phyloP scores from a whole-genome alignment of 306 rosid genomes.

The Mucuna pruriens region DNA sequence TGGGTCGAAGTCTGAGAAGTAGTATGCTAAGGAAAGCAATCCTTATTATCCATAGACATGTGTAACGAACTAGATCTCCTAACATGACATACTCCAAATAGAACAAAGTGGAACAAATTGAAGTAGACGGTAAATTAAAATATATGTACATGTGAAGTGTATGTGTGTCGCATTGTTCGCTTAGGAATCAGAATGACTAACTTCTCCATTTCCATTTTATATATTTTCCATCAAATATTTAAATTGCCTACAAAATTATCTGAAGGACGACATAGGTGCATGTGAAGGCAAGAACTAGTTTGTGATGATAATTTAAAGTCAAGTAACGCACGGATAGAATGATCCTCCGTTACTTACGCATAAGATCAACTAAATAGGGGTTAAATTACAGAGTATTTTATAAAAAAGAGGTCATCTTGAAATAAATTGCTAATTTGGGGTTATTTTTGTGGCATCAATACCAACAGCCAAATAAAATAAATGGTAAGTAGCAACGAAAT shows the following conservation, averaged over 20 bases:
- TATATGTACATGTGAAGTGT: not conserved
- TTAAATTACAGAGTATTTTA: no score
- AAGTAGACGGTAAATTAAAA: not conserved
- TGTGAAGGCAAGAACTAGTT: not conserved
- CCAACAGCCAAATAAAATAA: not conserved
- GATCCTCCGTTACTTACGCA: not conserved
- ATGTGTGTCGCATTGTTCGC: not conserved
- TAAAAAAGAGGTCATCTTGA: no score
- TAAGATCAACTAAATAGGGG: no score
- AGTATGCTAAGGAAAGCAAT: not conserved
- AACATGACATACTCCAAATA: not conserved
- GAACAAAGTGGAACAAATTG: not conserved
- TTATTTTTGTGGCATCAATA: no score
- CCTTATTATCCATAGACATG: not conserved
- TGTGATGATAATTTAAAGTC: slow-evolving; percentile 4
- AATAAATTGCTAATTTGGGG: no score
- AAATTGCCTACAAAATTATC: not conserved
- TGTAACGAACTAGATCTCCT: not conserved
- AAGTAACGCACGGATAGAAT: not conserved
- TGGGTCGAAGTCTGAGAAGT: not conserved
- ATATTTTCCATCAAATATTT: not conserved
- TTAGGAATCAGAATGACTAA: not conserved
- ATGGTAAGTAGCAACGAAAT: not conserved
- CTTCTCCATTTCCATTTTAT: not conserved
- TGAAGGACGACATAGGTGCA: not conserved